Base-by-base conservation (phyloP, 768 basidiomycete species). In the Tricholoma saponaceum region DNA sequence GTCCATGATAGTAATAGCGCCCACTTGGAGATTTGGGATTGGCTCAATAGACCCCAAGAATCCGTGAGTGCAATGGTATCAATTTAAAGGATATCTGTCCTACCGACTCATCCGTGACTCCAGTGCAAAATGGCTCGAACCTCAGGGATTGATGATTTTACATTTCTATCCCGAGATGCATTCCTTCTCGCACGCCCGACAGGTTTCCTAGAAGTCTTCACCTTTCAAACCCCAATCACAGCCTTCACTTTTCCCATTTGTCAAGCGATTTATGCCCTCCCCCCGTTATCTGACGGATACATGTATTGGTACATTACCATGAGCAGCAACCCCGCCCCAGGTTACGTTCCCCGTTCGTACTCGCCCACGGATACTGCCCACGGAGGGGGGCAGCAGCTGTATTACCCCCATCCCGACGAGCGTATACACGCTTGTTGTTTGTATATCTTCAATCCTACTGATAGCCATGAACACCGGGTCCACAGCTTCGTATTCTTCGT, bases 281-380 rank as follows among this genome's bases (percentile, higher is more conserved):
- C 81, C 1, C 68, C 70, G 4, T 72, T 83, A 12, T 71, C 75
- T 30, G 67, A 70, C 4, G 77, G 74, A 5, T 80, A 76, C 60
- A 71, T 72, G 63, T 83, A 81, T 60, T 82, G 79, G 77, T 80
- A 82, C 56, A 80, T 81, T 41, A 79, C 79, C 51, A 76, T 81
- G 72, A 80, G 79, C 66, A 78, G 75, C 60, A 82, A 82, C 58
- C 79, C 81, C 3, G 68, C 76, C 16, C 77, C 80, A 5, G 77
- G 76, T 12, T 75, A 73, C 49, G 66, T 74, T 1, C 77, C 77
- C 18, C 59, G 57, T n/a, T 55, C 62, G 5, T 49, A 55, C 39
- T 51, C 55, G 16, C 33, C 65, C 51, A 58, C 37, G 47, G 59
- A 46, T 51, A 20, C 55, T 63, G n/a, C 46, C 56, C 55, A 49